These are phyloP conservation scores for Cynanchum wilfordii DNA, from an alignment of 257 asterid species.

Conservation along the genomic window DNA sequence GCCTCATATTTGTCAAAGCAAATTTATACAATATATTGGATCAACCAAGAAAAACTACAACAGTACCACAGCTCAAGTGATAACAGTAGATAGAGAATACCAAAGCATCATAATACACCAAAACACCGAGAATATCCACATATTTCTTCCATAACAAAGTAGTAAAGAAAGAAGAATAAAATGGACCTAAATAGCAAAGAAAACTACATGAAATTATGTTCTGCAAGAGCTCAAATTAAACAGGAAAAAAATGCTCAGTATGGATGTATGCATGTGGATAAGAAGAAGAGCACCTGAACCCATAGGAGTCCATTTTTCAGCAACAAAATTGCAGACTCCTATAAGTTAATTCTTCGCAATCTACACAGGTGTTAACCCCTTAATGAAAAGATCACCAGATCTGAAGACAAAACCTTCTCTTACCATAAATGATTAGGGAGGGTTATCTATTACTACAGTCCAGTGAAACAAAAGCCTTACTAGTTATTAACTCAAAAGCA, in stretches of 20 bases:
- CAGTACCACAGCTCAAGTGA: background rate
- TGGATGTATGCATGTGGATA: background rate
- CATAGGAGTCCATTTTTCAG: background rate
- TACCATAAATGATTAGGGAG: background rate
- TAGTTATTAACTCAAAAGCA: background rate
- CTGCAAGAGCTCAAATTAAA: background rate
- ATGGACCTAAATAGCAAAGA: background rate
- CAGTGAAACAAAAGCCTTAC: background rate
- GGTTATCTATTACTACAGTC: background rate
- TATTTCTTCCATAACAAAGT: background rate
- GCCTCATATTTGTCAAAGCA: background rate
- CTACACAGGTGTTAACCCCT: background rate
- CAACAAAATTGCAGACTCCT: background rate
- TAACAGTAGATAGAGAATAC: background rate
- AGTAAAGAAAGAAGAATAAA: background rate
- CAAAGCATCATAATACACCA: background rate
- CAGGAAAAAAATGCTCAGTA: background rate
- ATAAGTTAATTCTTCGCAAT: background rate
- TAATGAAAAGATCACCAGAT: background rate
- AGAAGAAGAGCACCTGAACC: background rate
- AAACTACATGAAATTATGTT: constrained; percentile 1
- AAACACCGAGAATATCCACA: background rate
- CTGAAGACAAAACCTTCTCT: background rate
- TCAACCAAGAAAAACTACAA: background rate
- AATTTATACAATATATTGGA: background rate